These are phyloP conservation scores for Centella asiatica DNA, from an alignment of 129 eudicot genomes.

Conservation along the genomic window DNA sequence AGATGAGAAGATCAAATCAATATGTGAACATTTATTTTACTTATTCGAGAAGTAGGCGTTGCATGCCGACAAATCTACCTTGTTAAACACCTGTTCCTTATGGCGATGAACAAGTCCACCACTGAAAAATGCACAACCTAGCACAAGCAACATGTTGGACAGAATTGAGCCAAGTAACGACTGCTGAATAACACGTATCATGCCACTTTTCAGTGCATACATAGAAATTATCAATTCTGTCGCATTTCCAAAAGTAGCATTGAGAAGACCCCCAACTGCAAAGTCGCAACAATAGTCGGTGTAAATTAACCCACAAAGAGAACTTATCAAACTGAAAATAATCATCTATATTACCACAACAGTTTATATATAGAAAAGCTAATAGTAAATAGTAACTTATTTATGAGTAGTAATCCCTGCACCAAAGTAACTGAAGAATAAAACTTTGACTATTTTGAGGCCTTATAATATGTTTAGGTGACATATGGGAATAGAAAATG, in stretches of 20 bases:
- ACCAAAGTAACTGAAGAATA: neutral
- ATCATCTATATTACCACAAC: neutral
- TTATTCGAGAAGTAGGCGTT: neutral
- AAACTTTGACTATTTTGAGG: neutral
- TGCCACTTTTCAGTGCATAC: slow-evolving; percentile 60
- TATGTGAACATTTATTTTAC: neutral
- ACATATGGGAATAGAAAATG: too few relatives aligned
- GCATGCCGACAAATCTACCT: slow-evolving; percentile 28
- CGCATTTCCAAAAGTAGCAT: slow-evolving; percentile 90
- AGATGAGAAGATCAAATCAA: neutral
- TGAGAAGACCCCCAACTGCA: slow-evolving; percentile 84
- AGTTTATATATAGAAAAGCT: neutral
- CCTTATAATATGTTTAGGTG: neutral
- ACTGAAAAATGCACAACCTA: slow-evolving; percentile 73
- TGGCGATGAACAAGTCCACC: slow-evolving; percentile 65
- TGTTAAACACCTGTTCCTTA: slow-evolving; percentile 66
- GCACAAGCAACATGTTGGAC: slow-evolving; percentile 81
- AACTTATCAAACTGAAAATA: neutral
- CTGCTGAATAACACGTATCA: slow-evolving; percentile 71
- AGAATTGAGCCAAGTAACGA: slow-evolving; percentile 78
- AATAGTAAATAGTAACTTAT: neutral
- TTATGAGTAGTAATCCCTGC: neutral
- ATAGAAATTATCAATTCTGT: slow-evolving; percentile 77
- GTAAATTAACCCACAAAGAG: neutral
- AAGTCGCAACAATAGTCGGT: neutral